Percentiles rank a stretch among this genome's conserved stretches.
phyloP scores from a whole-genome alignment of 768 basidiomycete species.

The Suillus bovinus region DNA sequence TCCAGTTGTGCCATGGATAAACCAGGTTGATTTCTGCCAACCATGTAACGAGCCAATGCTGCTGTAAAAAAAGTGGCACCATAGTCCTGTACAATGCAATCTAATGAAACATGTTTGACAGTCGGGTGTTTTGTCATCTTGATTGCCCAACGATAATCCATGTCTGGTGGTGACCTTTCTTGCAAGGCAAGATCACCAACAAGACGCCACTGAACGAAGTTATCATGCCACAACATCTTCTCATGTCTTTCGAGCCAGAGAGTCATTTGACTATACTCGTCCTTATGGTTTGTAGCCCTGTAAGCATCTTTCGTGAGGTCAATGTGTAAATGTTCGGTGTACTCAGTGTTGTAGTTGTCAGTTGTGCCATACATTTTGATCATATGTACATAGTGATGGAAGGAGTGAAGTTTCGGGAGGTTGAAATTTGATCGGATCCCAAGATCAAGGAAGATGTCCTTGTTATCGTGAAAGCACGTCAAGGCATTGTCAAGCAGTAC shows the following conservation, averaged over 20 bases:
- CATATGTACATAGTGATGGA: constrained; percentile 32
- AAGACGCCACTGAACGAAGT: constrained; percentile 26
- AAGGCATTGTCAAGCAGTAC: constrained; percentile 23
- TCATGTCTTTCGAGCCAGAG: constrained; percentile 36
- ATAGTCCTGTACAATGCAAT: constrained; percentile 21
- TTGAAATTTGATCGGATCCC: no score
- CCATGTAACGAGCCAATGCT: not conserved
- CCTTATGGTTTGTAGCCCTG: constrained; percentile 33
- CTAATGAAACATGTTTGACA: constrained; percentile 24
- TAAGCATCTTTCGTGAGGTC: constrained; percentile 25
- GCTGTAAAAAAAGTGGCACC: constrained; percentile 18
- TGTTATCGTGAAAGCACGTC: no score
- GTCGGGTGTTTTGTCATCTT: constrained; percentile 30
- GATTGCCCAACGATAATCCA: constrained; percentile 13
- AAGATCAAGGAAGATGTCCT: no score
- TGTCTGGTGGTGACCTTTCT: constrained; percentile 5
- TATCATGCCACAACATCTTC: constrained; percentile 27
- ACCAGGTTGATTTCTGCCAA: not conserved
- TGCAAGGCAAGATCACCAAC: constrained; percentile 5
- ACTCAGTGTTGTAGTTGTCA: constrained; percentile 43
- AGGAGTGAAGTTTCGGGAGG: constrained; percentile 40
- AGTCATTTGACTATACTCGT: constrained; percentile 41
- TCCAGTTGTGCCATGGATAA: not conserved
- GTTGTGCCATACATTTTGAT: constrained; percentile 40
- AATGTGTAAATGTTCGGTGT: constrained; percentile 29